Conservation (phyloP, 306 rosid genomes). For the Macrotyloma uniflorum region DNA sequence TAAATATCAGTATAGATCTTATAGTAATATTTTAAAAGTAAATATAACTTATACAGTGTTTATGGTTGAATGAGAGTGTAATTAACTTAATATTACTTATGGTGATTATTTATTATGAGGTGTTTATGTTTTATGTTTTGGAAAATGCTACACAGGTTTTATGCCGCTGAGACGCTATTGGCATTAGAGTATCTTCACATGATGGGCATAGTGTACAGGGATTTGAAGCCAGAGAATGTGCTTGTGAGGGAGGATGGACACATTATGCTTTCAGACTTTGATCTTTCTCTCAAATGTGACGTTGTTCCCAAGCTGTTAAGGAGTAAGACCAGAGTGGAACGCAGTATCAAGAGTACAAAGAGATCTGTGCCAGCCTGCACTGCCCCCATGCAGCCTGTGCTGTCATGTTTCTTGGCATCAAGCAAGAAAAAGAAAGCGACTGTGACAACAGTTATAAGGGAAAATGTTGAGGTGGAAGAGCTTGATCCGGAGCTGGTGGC, state of each 20-base stretch:
- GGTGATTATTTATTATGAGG: not conserved
- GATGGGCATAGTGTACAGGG: conserved; percentile 98
- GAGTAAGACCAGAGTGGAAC: conserved; percentile 41
- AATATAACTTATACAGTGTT: not conserved
- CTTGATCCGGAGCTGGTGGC: conserved; percentile 83
- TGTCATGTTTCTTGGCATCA: conserved; percentile 76
- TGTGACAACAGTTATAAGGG: conserved; percentile 65
- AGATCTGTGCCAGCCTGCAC: conserved; percentile 60
- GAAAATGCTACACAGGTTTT: conserved; percentile 56
- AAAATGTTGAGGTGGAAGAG: conserved; percentile 48
- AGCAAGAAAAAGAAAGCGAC: conserved; percentile 52
- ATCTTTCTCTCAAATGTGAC: conserved; percentile 92
- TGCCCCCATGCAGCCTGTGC: conserved; percentile 84
- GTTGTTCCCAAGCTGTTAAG: conserved; percentile 80
- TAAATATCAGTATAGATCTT: not conserved
- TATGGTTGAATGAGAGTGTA: not conserved
- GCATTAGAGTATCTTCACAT: conserved; percentile 93
- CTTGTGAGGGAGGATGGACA: conserved; percentile 94
- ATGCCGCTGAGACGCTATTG: conserved; percentile 86
- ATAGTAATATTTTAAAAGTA: not conserved
- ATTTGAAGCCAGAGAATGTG: conserved; percentile 95
- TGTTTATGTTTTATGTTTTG: not conserved
- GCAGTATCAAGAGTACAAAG: conserved; percentile 42
- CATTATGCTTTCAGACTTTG: conserved; percentile 94
- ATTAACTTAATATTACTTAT: not conserved